Percentiles rank a stretch among this genome's conserved stretches.
Evolutionary conservation across 805 yeast genomes (phyloP).

Genomic region (Lachancea fermentati): DNA sequence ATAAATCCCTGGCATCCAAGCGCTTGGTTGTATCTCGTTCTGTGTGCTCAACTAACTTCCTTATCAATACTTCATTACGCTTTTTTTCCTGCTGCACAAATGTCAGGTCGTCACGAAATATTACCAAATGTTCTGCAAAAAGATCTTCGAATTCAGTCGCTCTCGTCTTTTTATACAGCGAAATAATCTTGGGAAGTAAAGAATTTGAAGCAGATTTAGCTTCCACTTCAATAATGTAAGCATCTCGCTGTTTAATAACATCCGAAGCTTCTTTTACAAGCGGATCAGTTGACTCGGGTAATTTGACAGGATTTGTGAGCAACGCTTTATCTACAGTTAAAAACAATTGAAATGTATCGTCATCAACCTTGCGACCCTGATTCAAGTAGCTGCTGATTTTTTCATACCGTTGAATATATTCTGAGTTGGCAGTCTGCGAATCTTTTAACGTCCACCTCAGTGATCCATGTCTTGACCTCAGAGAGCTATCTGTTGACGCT

Average conservation of each 20-base stretch:
- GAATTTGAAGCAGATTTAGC: constrained; percentile 42
- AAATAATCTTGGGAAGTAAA: constrained; percentile 48
- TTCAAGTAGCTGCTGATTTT: constrained; percentile 44
- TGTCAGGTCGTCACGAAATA: constrained; percentile 46
- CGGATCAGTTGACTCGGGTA: constrained; percentile 31
- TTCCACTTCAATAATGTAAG: constrained; percentile 37
- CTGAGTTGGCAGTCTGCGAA: constrained; percentile 41
- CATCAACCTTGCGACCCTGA: constrained; percentile 62
- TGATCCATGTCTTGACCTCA: constrained; percentile 49
- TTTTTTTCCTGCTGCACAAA: constrained; percentile 39
- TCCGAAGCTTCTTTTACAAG: constrained; percentile 31
- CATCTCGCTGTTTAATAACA: constrained; percentile 31
- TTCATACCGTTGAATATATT: constrained; percentile 36
- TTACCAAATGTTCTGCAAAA: constrained; percentile 39
- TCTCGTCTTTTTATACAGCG: constrained; percentile 37
- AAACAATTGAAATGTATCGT: constrained; percentile 42
- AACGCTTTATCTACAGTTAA: constrained; percentile 43
- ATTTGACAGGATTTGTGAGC: constrained; percentile 33
- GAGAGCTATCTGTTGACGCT: constrained; percentile 46
- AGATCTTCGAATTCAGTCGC: constrained; percentile 36
- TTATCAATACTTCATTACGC: constrained; percentile 37
- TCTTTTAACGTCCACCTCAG: constrained; percentile 47
- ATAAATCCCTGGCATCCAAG: constrained; percentile 18
- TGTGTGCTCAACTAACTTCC: constrained; percentile 39
- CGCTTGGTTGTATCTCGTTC: constrained; percentile 10